Base-by-base conservation (phyloP, 1,284 basidiomycete genomes). In the Microstroma glucosiphilum region DNA sequence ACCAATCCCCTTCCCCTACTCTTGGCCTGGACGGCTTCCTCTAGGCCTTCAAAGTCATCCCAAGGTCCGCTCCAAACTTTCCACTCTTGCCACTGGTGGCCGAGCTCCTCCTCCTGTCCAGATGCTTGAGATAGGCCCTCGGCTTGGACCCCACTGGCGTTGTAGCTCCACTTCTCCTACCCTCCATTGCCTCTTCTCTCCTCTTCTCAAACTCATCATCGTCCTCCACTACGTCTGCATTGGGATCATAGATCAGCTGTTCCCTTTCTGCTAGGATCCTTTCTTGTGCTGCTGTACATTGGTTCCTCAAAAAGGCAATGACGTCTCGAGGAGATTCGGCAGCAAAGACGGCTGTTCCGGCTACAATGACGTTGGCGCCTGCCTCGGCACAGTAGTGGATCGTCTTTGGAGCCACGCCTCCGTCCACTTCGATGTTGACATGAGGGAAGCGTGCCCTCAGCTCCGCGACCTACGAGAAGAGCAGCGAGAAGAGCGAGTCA, bases 311-410 rank as follows among this genome's bases (percentile, higher is more conserved):
- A 55, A 71, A 77, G 12, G 61, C 59, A 58, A 79, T 78, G 21
- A 79, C 77, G 30, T 77, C 72, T 65, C 88, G 87, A 0, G 96
- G 90, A 70, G 88, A 83, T 19, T 85, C 79, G 17, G 92, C 87
- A 56, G 86, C 87, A 77, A 98, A 98, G 71, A 98, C 89, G 13
- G 96, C 93, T 8, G 92, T 97, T 19, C 96, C 96, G 9, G 96
- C 94, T 13, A 99, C 96, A 68, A 98, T 92, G 67, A 99, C 92
- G 78, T 99, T 99, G 79, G 92, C 67, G 6, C 92, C 92, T 54
- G 94, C 94, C 66, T 91, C 83, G 1, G 94, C 93, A 75, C 96
- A 98, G 60, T 85, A 83, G 73, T 86, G 89, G 65, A 96, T 87
- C 11, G 92, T 98, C 71, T 89, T 89, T 7, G 91, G 90, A 6